Conservation (phyloP, 1,139 yeast species). For the Hyphopichia fennica region DNA sequence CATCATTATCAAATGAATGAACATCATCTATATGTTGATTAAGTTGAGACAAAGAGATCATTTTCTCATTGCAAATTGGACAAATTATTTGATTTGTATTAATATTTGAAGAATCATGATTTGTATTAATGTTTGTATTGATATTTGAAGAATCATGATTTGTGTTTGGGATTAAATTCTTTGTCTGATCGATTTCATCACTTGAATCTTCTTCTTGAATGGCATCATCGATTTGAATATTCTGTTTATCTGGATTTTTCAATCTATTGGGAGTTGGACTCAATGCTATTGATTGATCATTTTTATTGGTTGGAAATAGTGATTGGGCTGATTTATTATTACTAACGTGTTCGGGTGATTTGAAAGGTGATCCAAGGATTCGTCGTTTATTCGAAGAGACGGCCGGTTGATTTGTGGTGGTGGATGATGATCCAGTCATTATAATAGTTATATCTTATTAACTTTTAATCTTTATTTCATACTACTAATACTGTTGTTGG, state of each 20-base stretch:
- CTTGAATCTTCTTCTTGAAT: constrained; percentile 3
- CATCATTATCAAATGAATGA: constrained; percentile 34
- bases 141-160: not conserved
- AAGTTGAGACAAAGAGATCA: constrained; percentile 57
- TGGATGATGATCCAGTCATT: constrained; percentile 1
- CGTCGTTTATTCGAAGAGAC: constrained; percentile 10
- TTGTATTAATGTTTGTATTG: not conserved
- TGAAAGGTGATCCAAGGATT: constrained; percentile 24
- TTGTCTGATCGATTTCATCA: not conserved
- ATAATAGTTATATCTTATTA: too few relatives aligned
- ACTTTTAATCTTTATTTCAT: too few relatives aligned
- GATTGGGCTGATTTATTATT: constrained; percentile 5
- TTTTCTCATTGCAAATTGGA: constrained; percentile 69
- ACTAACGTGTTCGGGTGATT: constrained; percentile 15
- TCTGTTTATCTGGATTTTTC: constrained; percentile 1
- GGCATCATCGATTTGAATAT: not conserved
- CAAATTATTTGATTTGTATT: constrained; percentile 31
- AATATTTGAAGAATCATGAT: not conserved
- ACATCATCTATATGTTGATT: constrained; percentile 73
- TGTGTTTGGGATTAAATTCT: not conserved
- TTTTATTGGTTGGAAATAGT: constrained; percentile 3
- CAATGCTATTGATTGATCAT: not conserved
- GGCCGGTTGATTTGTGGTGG: not conserved
- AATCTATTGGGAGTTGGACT: constrained; percentile 5
- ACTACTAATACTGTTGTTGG: too few relatives aligned